Conservation (phyloP, 768 basidiomycete species). For the Pleurotus tuber-regium region DNA sequence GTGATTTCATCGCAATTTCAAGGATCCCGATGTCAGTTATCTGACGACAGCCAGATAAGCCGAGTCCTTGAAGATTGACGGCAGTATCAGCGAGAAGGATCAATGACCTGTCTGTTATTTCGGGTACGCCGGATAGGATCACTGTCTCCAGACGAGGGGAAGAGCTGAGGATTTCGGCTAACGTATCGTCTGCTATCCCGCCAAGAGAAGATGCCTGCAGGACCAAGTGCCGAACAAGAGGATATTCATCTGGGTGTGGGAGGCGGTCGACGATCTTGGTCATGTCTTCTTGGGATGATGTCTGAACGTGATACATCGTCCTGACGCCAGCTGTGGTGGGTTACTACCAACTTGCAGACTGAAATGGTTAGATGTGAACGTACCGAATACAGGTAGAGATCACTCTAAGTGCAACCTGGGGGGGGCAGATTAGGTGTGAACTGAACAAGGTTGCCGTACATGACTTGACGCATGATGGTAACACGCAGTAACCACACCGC, state of each 20-base stretch:
- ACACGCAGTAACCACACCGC: not conserved
- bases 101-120: conserved; percentile 69
- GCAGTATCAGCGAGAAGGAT: conserved; percentile 61
- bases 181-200: conserved; percentile 45
- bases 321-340: too few species aligned
- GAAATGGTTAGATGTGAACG: too few species aligned
- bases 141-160: conserved; percentile 70
- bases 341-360: too few species aligned
- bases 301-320: conserved; percentile 23
- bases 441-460: conserved; percentile 4
- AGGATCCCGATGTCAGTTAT: conserved; percentile 79
- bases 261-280: conserved; percentile 59
- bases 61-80: conserved; percentile 67
- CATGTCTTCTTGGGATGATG: conserved; percentile 50
- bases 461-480: conserved; percentile 2
- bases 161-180: conserved; percentile 51
- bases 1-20: conserved; percentile 66
- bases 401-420: conserved; percentile 10
- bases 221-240: conserved; percentile 57
- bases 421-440: conserved; percentile 8
- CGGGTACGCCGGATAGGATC: conserved; percentile 63
- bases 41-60: conserved; percentile 69
- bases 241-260: conserved; percentile 57
- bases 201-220: conserved; percentile 45
- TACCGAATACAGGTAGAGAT: conserved; percentile 20